These are phyloP conservation scores for Aureobasidium sp. DNA, from an alignment of 2,329 filamentous ascomycete species.

Conservation along the genomic window DNA sequence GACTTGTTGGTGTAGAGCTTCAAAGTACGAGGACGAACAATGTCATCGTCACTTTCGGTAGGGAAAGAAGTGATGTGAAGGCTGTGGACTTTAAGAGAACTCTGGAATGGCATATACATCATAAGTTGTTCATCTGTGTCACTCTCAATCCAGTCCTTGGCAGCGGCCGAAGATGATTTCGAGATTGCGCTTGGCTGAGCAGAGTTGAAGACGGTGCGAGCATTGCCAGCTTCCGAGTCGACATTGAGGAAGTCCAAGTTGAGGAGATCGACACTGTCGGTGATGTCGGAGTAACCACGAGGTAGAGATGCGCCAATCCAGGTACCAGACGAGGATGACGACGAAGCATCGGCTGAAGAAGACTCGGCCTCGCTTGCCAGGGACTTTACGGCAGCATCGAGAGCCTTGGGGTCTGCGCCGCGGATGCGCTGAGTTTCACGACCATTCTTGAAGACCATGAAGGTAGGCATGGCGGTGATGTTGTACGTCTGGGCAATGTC, in stretches of 20 bases:
- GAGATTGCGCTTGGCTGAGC: constrained; percentile 56
- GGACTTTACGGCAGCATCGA: constrained; percentile 63
- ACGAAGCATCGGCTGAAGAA: constrained; percentile 23
- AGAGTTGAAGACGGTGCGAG: constrained; percentile 64
- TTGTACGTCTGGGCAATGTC: constrained; percentile 65
- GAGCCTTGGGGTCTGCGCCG: constrained; percentile 63
- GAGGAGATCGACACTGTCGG: constrained; percentile 67
- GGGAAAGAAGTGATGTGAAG: constrained; percentile 76
- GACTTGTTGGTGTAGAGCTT: constrained; percentile 81
- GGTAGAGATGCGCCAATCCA: constrained; percentile 74
- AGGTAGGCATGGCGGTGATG: constrained; percentile 78
- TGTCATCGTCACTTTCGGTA: constrained; percentile 52
- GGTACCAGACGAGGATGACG: constrained; percentile 32
- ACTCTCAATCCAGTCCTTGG: constrained; percentile 81
- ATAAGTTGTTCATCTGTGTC: constrained; percentile 96
- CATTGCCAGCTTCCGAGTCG: constrained; percentile 64
- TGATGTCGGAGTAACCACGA: constrained; percentile 75
- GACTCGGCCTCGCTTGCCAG: constrained; percentile 41
- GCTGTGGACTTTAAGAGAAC: constrained; percentile 81
- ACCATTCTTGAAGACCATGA: constrained; percentile 56
- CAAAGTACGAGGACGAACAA: constrained; percentile 73
- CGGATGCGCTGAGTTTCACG: constrained; percentile 28
- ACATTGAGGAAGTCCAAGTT: constrained; percentile 83
- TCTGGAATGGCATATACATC: constrained; percentile 83
- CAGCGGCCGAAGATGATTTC: constrained; percentile 48